Conservation (phyloP, 2,329 filamentous ascomycete genomes). For the Orbilia ellipsospora region DNA sequence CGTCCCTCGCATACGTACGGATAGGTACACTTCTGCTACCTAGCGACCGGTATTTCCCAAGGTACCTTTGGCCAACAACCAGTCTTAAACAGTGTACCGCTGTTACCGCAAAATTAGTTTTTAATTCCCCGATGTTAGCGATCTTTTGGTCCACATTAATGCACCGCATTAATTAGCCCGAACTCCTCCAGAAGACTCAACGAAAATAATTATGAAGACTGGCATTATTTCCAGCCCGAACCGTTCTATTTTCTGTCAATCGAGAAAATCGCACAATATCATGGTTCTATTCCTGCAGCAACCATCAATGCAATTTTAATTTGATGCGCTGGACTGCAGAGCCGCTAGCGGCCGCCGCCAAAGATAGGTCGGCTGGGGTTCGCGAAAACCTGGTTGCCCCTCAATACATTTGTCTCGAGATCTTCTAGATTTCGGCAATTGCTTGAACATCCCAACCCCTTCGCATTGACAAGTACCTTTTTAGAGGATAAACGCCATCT, state of each 20-base stretch:
- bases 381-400: conserved; percentile 7
- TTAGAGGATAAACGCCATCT: background rate
- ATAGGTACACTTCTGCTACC: background rate
- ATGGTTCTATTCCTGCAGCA: conserved; percentile 1
- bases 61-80: background rate
- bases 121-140: conserved; percentile 16
- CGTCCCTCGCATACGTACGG: conserved; percentile 7
- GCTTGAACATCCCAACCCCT: background rate
- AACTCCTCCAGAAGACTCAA: background rate
- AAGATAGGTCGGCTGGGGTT: conserved; percentile 21
- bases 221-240: background rate
- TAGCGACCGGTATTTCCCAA: background rate
- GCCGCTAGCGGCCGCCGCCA: conserved; percentile 6
- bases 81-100: conserved; percentile 12
- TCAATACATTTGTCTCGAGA: conserved; percentile 1
- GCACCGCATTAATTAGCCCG: conserved; percentile 35
- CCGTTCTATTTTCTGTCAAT: background rate
- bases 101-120: background rate
- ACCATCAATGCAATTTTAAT: conserved; percentile 13
- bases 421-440: conserved; percentile 9
- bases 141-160: conserved; percentile 26
- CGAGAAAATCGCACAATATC: background rate
- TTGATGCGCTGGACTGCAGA: conserved; percentile 4
- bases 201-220: conserved; percentile 1
- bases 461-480: conserved; percentile 2